A percentile compares a stretch with the other conserved stretches of the same genome.
These are phyloP conservation scores for Neurospora cerealis DNA, from an alignment of 495 filamentous ascomycete species.

Conservation along the genomic window DNA sequence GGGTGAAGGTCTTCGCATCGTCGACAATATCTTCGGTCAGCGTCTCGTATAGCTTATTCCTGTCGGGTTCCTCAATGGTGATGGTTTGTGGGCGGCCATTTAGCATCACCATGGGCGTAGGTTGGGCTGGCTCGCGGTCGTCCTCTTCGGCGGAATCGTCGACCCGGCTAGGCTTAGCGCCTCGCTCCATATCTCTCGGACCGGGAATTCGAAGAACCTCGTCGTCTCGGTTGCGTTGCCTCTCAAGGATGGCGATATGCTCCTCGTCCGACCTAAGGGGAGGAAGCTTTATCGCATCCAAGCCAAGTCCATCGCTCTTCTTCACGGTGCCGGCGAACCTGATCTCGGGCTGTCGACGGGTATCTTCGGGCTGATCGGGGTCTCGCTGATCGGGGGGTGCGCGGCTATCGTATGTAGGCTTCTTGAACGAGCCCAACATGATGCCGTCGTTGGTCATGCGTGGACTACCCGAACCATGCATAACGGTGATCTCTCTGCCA, in stretches of 20 bases:
- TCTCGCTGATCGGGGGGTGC: background rate
- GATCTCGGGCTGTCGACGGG: constrained; percentile 33
- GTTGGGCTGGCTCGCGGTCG: constrained; percentile 4
- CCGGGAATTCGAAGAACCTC: constrained; percentile 74
- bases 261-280: constrained; percentile 54
- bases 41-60: constrained; percentile 18
- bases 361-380: constrained; percentile 21
- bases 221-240: constrained; percentile 66
- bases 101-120: background rate
- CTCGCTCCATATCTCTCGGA: constrained; percentile 75
- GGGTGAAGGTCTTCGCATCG: constrained; percentile 22
- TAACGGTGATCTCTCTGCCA: constrained; percentile 61
- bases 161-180: constrained; percentile 56
- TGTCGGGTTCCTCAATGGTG: constrained; percentile 53
- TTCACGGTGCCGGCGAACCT: constrained; percentile 54
- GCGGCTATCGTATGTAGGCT: constrained; percentile 3
- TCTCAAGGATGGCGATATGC: constrained; percentile 77
- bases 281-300: constrained; percentile 33
- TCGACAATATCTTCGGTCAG: constrained; percentile 25
- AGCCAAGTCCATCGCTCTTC: constrained; percentile 31
- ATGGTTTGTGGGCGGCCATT: constrained; percentile 45
- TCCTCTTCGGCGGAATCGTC: constrained; percentile 19
- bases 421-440: constrained; percentile 15
- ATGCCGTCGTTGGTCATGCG: constrained; percentile 40
- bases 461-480: constrained; percentile 42